Evolutionary conservation across 352 stramenopile species (phyloP).

Genomic region (Phytophthora gonapodyides): DNA sequence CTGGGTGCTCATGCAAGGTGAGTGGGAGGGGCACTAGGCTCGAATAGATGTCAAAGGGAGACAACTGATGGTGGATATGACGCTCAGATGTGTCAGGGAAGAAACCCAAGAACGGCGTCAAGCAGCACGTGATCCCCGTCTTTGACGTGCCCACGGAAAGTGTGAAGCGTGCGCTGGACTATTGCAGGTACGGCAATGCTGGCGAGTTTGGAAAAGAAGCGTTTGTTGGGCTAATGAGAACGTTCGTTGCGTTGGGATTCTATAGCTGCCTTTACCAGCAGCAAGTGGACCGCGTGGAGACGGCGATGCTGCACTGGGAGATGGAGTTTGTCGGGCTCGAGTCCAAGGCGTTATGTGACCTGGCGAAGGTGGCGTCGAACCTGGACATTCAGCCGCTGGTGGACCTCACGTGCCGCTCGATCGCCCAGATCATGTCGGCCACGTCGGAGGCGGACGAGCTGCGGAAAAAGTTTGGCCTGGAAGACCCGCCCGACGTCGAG

Average conservation of each 20-base stretch:
- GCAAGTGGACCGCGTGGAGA: slow-evolving; percentile 69
- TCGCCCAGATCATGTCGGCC: slow-evolving; percentile 85
- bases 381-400: slow-evolving; percentile 83
- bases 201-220: not conserved
- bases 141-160: slow-evolving; percentile 75
- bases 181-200: slow-evolving; percentile 53
- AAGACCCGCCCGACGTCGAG: slow-evolving; percentile 49
- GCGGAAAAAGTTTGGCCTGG: slow-evolving; percentile 77
- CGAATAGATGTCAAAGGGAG: not conserved
- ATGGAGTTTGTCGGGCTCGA: slow-evolving; percentile 71
- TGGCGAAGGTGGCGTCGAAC: slow-evolving; percentile 82
- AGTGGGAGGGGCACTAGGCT: not conserved
- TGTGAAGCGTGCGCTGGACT: slow-evolving; percentile 71
- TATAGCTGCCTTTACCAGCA: slow-evolving; percentile 76
- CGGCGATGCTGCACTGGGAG: slow-evolving; percentile 65
- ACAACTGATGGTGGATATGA: slow-evolving; percentile 11
- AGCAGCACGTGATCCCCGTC: slow-evolving; percentile 77
- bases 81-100: slow-evolving; percentile 54
- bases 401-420: slow-evolving; percentile 79
- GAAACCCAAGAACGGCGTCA: slow-evolving; percentile 53
- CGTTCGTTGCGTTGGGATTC: slow-evolving; percentile 1
- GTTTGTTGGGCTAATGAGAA: not conserved
- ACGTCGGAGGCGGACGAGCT: slow-evolving; percentile 77
- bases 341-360: slow-evolving; percentile 77
- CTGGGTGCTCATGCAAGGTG: slow-evolving; percentile 79